These are phyloP conservation scores for Phialemonium atrogriseum DNA, from an alignment of 2,329 filamentous ascomycete species.

Conservation along the genomic window DNA sequence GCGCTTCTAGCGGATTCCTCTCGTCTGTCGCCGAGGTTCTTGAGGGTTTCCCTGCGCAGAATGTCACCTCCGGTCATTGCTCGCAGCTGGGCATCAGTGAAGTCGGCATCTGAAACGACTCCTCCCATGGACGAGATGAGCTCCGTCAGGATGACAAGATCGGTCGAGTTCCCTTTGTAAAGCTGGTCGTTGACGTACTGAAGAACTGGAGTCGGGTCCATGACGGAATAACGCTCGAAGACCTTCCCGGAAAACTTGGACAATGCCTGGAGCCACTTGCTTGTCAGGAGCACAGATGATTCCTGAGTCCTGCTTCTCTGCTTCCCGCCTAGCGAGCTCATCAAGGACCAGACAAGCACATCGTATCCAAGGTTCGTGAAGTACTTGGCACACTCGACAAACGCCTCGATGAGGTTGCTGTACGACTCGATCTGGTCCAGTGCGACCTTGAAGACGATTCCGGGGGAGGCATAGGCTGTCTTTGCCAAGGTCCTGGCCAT, in stretches of 20 bases:
- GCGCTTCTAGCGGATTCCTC: slow-evolving; percentile 68
- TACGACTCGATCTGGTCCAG: slow-evolving; percentile 90
- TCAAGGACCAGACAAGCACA: slow-evolving; percentile 83
- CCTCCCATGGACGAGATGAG: slow-evolving; percentile 90
- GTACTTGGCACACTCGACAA: slow-evolving; percentile 90
- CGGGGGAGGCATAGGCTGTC: slow-evolving; percentile 83
- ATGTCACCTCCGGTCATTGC: slow-evolving; percentile 82
- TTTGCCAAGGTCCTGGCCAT: slow-evolving; percentile 89
- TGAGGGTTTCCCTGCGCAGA: slow-evolving; percentile 71
- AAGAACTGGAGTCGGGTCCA: slow-evolving; percentile 77
- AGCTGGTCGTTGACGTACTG: slow-evolving; percentile 87
- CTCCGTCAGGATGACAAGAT: slow-evolving; percentile 85
- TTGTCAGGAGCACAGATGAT: slow-evolving; percentile 63
- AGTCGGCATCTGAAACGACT: slow-evolving; percentile 76
- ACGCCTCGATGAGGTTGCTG: slow-evolving; percentile 86
- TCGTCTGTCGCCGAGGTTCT: slow-evolving; percentile 73
- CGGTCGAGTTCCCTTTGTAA: slow-evolving; percentile 72
- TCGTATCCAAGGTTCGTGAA: slow-evolving; percentile 92
- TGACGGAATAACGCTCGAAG: slow-evolving; percentile 75
- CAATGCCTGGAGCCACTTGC: slow-evolving; percentile 83
- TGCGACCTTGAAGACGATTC: slow-evolving; percentile 82
- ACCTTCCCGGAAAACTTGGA: slow-evolving; percentile 87
- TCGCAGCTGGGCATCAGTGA: slow-evolving; percentile 79
- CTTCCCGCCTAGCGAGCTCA: slow-evolving; percentile 61
- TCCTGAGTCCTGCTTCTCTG: slow-evolving; percentile 55